Base-by-base conservation (phyloP, 345 rosid species). In the Arabis alpina region DNA sequence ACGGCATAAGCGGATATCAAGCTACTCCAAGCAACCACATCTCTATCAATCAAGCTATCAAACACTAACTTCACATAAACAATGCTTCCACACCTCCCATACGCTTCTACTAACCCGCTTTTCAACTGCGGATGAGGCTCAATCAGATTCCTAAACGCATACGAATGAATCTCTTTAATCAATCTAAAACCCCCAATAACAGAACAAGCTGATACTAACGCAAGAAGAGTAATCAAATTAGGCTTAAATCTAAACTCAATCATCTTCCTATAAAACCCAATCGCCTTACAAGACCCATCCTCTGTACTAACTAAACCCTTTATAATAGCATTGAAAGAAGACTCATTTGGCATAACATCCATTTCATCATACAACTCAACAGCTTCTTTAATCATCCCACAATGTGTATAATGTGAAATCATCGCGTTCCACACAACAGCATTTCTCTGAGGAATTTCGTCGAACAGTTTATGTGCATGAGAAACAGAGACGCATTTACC, bases 11-110 rank as follows among this genome's bases (percentile, higher is more conserved):
- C 91, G 0, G 91, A 86, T 57, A 88, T 85, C 76, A 86, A 56
- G 70, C 87, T 82, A 61, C 86, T 86, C 91, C 89, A 88, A 10
- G 87, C 86, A 64, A 88, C 87, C 52, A 83, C 86, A 70, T 88
- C 87, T 30, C 77, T 84, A 41, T 80, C 81, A 13, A 32, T 16
- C 83, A 85, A 50, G 8, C 58, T 44, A 2, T 70, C 43, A 73
- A 87, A 85, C 23, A 83, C 83, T 28, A 43, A 60, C 10, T 68
- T 27, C 24, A 85, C 87, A 39, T 73, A 68, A 14, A 13, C 24
- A 61, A 85, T 81, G 58, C 75, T 71, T 50, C 89, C 87, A 8
- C 86, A 83, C 42, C 80, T 25, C 49, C 86, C 89, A n/a, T 87
- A 87, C 2, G 91, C 85, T 66, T 87, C 87, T 19, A 84, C 84